phyloP scores from a whole-genome alignment of 2,329 filamentous ascomycete species.

The Pseudogymnoascus sp. region DNA sequence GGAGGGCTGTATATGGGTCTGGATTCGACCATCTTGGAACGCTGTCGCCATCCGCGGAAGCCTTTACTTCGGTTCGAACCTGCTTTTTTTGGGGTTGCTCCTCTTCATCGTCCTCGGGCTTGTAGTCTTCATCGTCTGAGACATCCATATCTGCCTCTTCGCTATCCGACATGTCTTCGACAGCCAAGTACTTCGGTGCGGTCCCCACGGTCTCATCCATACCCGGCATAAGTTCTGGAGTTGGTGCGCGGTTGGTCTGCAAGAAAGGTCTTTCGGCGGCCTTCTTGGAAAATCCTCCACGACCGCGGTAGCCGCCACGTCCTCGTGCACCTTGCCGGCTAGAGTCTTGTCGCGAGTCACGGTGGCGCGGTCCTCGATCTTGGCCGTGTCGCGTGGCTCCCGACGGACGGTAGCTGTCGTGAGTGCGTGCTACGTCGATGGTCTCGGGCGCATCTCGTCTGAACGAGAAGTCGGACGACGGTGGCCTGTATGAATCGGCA shows the following conservation, averaged over 20 bases:
- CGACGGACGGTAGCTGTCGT: constrained; percentile 18
- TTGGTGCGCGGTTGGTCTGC: constrained; percentile 27
- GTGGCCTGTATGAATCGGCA: constrained; percentile 18
- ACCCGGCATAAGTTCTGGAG: constrained; percentile 28
- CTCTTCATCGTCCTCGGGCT: constrained; percentile 26
- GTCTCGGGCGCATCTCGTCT: constrained; percentile 25
- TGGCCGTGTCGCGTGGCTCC: constrained; percentile 18
- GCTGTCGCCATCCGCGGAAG: constrained; percentile 33
- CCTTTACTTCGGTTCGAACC: constrained; percentile 28
- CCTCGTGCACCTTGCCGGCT: constrained; percentile 6
- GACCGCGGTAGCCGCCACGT: constrained; percentile 22
- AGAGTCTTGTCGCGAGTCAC: neutral
- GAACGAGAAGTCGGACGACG: constrained; percentile 22
- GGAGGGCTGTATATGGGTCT: constrained; percentile 83
- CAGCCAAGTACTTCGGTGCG: constrained; percentile 41
- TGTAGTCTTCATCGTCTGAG: constrained; percentile 35
- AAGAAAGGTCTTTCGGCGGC: constrained; percentile 28
- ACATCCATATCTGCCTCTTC: constrained; percentile 55
- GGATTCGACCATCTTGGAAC: constrained; percentile 88
- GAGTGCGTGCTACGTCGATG: constrained; percentile 19
- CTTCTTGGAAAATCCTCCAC: constrained; percentile 18
- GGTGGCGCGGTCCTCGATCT: neutral
- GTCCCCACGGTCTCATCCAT: constrained; percentile 25
- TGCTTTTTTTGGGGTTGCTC: constrained; percentile 38
- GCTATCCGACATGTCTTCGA: constrained; percentile 53